Base-by-base conservation (phyloP, 1,284 basidiomycete genomes). In the Fistulina hepatica region DNA sequence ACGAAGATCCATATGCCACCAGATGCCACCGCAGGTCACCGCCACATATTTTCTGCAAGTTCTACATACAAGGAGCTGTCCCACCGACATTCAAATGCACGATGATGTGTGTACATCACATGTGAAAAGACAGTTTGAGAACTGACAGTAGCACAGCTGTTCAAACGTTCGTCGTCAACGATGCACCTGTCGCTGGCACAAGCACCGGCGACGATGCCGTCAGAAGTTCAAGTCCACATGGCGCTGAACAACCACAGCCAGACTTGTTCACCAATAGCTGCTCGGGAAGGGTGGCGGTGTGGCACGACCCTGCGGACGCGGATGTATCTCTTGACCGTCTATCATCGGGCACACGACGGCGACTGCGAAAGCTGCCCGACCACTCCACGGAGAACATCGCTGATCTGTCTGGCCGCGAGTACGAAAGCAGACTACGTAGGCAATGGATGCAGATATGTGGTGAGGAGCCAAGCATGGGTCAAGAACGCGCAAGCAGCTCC, bases 1-100 rank as follows among this genome's bases (percentile, higher is more conserved):
- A 73, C 46, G 70, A 73, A 47, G 71, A 13, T 2, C 28, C 28
- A 16, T 31, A 31, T 13, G 15, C 28, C 15, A 19, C 13, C 11
- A 31, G n/a, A n/a, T n/a, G n/a, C n/a, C n/a, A n/a, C n/a, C n/a
- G n/a, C n/a, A n/a, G n/a, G n/a, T n/a, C n/a, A n/a, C n/a, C n/a
- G n/a, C n/a, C n/a, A n/a, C n/a, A n/a, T n/a, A n/a, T n/a, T n/a
- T n/a, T n/a, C n/a, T n/a, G n/a, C n/a, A n/a, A n/a, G n/a, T n/a
- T n/a, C n/a, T n/a, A n/a, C n/a, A n/a, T n/a, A n/a, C n/a, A n/a
- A n/a, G n/a, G n/a, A n/a, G n/a, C n/a, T n/a, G n/a, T n/a, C n/a
- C n/a, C n/a, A n/a, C n/a, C n/a, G n/a, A n/a, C n/a, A n/a, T n/a
- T n/a, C n/a, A n/a, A n/a, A n/a, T n/a, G n/a, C n/a, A 31, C 19